Evolutionary conservation across 23 red algal species (phyloP).

Genomic region (Gracilaria gracilis): DNA sequence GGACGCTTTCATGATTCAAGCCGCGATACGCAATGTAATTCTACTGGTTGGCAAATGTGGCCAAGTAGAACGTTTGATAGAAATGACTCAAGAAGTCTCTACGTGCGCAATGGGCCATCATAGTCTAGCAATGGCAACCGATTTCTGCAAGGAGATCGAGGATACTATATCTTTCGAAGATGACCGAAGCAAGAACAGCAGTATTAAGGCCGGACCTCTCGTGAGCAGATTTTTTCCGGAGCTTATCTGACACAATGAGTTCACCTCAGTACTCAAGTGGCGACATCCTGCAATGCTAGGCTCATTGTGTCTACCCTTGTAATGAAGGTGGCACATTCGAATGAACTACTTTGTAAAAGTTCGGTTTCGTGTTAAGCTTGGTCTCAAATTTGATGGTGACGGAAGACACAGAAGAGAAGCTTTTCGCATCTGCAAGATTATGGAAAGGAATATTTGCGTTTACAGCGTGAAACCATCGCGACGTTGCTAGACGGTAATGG

Average conservation of each 20-base stretch:
- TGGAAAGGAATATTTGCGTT: not conserved
- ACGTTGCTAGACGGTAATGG: not conserved
- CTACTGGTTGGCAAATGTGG: conserved; percentile 14
- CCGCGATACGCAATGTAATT: not conserved
- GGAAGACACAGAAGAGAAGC: too few relatives aligned
- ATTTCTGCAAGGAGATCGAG: conserved; percentile 33
- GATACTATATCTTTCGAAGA: not conserved
- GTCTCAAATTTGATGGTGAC: too few relatives aligned
- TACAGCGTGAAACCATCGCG: not conserved
- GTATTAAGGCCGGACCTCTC: not conserved
- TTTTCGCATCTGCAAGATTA: too few relatives aligned
- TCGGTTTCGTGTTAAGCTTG: too few relatives aligned
- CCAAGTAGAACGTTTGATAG: conserved; percentile 9
- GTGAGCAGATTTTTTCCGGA: conserved; percentile 4
- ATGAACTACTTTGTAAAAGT: too few relatives aligned
- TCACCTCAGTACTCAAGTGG: too few relatives aligned
- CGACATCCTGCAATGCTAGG: too few relatives aligned
- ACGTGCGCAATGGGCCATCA: not conserved
- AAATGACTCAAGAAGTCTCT: conserved; percentile 4
- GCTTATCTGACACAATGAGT: not conserved
- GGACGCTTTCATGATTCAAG: conserved; percentile 6
- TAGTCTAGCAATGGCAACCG: not conserved
- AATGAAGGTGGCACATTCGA: too few relatives aligned
- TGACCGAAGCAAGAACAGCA: not conserved
- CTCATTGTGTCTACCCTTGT: too few relatives aligned